phyloP scores from a whole-genome alignment of 2,329 filamentous ascomycete genomes.

The Zymoseptoria passerinii region DNA sequence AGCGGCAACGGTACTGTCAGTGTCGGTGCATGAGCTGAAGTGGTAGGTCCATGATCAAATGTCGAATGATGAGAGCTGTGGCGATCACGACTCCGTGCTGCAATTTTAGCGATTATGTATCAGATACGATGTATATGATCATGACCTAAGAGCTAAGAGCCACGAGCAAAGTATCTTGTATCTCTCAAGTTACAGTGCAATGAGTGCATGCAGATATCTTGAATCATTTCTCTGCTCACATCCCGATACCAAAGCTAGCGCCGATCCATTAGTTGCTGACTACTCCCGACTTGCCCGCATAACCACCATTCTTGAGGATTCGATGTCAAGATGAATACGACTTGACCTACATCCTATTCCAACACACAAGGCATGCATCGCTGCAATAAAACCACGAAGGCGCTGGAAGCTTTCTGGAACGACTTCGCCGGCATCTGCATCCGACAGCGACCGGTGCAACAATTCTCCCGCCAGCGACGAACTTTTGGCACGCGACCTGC shows the following conservation, averaged over 20 bases:
- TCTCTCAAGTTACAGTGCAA: neutral
- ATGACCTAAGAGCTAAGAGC: neutral
- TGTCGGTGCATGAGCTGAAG: slow-evolving; percentile 10
- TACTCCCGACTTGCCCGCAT: slow-evolving; percentile 1
- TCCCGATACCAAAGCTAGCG: neutral
- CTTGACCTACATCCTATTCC: neutral
- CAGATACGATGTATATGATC: neutral
- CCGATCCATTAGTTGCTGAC: neutral
- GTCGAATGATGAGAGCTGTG: neutral
- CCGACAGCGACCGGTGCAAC: slow-evolving; percentile 11
- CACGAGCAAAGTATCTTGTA: neutral
- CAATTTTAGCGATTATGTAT: neutral
- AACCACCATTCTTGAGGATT: neutral
- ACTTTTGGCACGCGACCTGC: slow-evolving; percentile 8
- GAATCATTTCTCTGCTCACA: neutral
- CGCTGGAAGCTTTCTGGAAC: slow-evolving; percentile 18
- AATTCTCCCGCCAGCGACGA: slow-evolving; percentile 9
- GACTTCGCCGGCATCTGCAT: slow-evolving; percentile 19
- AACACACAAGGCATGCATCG: slow-evolving; percentile 7
- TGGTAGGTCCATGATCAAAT: neutral
- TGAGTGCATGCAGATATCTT: neutral
- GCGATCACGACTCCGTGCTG: neutral
- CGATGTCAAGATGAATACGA: neutral
- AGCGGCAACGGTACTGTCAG: slow-evolving; percentile 4
- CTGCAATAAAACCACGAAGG: slow-evolving; percentile 17